Percentiles rank a stretch among this genome's conserved stretches.
Conservation (phyloP, 352 stramenopile genomes). For the Phytophthora citricola region DNA sequence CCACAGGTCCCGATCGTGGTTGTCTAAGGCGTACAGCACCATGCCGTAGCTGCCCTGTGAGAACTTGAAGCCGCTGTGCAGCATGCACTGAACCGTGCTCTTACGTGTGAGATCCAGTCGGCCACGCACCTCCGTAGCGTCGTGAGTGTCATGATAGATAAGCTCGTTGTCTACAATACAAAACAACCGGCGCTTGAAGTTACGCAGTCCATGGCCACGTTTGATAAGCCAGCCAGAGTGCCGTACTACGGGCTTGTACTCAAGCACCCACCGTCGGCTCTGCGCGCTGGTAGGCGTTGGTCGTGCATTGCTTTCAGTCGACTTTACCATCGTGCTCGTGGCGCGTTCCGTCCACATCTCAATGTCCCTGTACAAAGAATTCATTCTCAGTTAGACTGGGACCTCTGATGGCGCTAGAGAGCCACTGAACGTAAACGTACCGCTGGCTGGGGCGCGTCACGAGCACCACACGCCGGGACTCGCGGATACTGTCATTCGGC, state of each 20-base stretch:
- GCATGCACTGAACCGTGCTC: slow-evolving; percentile 67
- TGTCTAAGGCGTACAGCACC: slow-evolving; percentile 81
- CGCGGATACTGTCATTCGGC: slow-evolving; percentile 25
- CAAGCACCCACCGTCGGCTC: slow-evolving; percentile 71
- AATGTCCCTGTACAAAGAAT: slow-evolving; percentile 59
- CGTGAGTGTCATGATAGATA: slow-evolving; percentile 86
- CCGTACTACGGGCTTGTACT: slow-evolving; percentile 84
- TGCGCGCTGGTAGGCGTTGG: slow-evolving; percentile 59
- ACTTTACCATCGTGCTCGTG: slow-evolving; percentile 79
- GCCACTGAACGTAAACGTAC: slow-evolving; percentile 33
- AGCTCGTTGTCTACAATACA: slow-evolving; percentile 88
- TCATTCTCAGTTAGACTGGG: slow-evolving; percentile 10
- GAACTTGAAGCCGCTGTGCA: slow-evolving; percentile 83
- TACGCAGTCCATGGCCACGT: slow-evolving; percentile 73
- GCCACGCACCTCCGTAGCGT: slow-evolving; percentile 77
- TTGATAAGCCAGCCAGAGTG: slow-evolving; percentile 92
- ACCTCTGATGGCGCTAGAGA: slow-evolving; percentile 9
- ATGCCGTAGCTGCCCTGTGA: slow-evolving; percentile 78
- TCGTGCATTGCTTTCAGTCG: slow-evolving; percentile 49
- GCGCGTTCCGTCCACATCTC: slow-evolving; percentile 83
- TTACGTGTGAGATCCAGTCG: slow-evolving; percentile 74
- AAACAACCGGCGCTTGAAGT: slow-evolving; percentile 89
- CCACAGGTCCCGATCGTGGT: slow-evolving; percentile 82
- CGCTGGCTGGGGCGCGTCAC: slow-evolving; percentile 76
- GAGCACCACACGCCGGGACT: slow-evolving; percentile 68